Evolutionary conservation across 2,329 filamentous ascomycete species (phyloP), one percentile per base, ranked within the genome.

Genomic region (Albophoma yamanashiensis): DNA sequence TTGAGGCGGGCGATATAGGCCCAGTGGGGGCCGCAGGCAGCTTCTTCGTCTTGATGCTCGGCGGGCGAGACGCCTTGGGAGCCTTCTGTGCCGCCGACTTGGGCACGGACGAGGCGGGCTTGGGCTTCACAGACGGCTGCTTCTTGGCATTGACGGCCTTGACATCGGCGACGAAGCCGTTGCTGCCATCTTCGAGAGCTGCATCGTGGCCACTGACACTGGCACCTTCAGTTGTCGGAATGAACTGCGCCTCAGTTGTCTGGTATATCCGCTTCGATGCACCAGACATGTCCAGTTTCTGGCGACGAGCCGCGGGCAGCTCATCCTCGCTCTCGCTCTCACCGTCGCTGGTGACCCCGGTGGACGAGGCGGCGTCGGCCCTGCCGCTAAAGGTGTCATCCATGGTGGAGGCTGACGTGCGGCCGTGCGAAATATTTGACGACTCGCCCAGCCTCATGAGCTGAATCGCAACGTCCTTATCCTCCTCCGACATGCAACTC

Each of bases 401-500:
- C 60, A 94, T 79, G 7, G 93, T 97, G 0, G 93, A 97, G 8
- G 92, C 91, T 11, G 93, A 97, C 3, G 91, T 96, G 66, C 93
- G 89, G 59, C 92, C 92, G 68, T 96, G 91, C 1, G 92, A 96
- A 69, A 95, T 89, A 71, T 96, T 96, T 60, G 92, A 94, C 67
- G 92, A 91, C 71, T 97, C 92, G 55, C 94, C 92, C 59, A 99
- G 83, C 67, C 93, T 89, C 87, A 99, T 97, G 69, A 99, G 81
- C 76, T 97, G 94, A 71, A 97, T 88, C 60, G 94, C 94, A 63
- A 97, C 94, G 75, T 99, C 94, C 70, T 88, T 88, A 67, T 88
- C 85, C 74, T 99, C 94, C 71, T 99, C 94, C 17, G 93, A 97
- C 74, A 99, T 93, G 73, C 91, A 95, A 75, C 93, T 97, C 59